Conservation (phyloP, 352 stramenopile species). For the Phytophthora rubi region DNA sequence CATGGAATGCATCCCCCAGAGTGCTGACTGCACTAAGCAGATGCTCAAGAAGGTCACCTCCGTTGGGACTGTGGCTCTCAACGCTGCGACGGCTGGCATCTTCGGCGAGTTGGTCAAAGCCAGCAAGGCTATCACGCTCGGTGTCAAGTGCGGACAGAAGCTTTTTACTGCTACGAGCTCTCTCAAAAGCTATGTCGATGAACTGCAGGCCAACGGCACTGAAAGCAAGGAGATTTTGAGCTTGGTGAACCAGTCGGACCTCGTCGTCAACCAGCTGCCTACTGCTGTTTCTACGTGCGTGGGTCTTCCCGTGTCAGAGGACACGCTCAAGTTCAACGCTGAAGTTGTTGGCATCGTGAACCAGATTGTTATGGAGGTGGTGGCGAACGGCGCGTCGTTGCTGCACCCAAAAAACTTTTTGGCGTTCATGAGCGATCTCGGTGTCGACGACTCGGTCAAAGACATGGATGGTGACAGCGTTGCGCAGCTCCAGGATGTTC, state of each 20-base stretch:
- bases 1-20: conserved; percentile 75
- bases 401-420: conserved; percentile 36
- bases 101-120: conserved; percentile 52
- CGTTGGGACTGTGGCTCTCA: conserved; percentile 59
- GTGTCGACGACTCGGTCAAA: conserved; percentile 30
- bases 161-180: conserved; percentile 42
- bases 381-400: conserved; percentile 30
- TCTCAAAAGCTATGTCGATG: conserved; percentile 39
- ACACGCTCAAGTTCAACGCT: conserved; percentile 30
- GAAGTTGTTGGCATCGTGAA: conserved; percentile 39
- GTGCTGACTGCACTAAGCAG: conserved; percentile 53
- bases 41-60: conserved; percentile 53
- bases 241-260: conserved; percentile 40
- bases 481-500: conserved; percentile 33
- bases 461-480: conserved; percentile 33
- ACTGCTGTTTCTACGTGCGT: conserved; percentile 56
- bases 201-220: conserved; percentile 34
- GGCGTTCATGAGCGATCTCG: conserved; percentile 29
- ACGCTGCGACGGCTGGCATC: conserved; percentile 50
- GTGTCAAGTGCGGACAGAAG: conserved; percentile 46
- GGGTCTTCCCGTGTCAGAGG: conserved; percentile 32
- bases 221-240: conserved; percentile 45
- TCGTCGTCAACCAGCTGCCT: conserved; percentile 36
- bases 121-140: conserved; percentile 47
- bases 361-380: conserved; percentile 35